Percentiles rank a stretch among this genome's conserved stretches.
phyloP scores from a whole-genome alignment of 345 rosid genomes.

The Trapa bicornis region DNA sequence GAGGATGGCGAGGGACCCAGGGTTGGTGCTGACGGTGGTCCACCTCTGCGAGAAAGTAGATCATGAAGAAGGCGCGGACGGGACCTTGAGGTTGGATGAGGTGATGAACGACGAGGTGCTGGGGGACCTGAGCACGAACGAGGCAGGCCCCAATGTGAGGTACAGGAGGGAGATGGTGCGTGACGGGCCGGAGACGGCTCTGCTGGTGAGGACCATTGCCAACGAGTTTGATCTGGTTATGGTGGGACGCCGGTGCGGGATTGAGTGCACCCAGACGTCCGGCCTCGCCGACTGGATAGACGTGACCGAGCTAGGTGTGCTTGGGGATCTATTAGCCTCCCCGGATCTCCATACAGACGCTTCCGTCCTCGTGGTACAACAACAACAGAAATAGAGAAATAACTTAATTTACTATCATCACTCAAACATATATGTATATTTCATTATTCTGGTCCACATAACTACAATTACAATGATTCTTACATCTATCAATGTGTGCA shows the following conservation, averaged over 20 bases:
- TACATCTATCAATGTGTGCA: too few relatives aligned
- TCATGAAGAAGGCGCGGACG: not conserved
- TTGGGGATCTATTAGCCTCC: conserved; percentile 8
- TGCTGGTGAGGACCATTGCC: conserved; percentile 5
- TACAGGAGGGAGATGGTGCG: conserved; percentile 6
- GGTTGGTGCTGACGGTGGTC: conserved; percentile 10
- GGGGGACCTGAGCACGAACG: not conserved
- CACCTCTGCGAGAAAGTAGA: conserved; percentile 1
- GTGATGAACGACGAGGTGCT: conserved; percentile 5
- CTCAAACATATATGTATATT: too few relatives aligned
- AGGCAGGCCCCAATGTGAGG: not conserved
- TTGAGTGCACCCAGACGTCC: conserved; percentile 3
- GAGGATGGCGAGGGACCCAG: conserved; percentile 18
- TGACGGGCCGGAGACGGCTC: conserved; percentile 9
- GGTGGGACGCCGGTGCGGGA: conserved; percentile 4
- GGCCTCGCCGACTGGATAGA: not conserved
- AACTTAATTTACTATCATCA: not conserved
- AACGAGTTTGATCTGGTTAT: conserved; percentile 2
- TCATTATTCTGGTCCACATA: too few relatives aligned
- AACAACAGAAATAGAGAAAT: not conserved
- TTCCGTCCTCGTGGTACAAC: conserved; percentile 2
- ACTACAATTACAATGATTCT: too few relatives aligned
- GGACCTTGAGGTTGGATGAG: not conserved
- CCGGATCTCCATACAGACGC: not conserved
- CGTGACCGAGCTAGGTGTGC: not conserved